Evolutionary conservation across 73 alveolate genomes (phyloP), one percentile per base, ranked within the genome.

Genomic region (Tetrahymena borealis): DNA sequence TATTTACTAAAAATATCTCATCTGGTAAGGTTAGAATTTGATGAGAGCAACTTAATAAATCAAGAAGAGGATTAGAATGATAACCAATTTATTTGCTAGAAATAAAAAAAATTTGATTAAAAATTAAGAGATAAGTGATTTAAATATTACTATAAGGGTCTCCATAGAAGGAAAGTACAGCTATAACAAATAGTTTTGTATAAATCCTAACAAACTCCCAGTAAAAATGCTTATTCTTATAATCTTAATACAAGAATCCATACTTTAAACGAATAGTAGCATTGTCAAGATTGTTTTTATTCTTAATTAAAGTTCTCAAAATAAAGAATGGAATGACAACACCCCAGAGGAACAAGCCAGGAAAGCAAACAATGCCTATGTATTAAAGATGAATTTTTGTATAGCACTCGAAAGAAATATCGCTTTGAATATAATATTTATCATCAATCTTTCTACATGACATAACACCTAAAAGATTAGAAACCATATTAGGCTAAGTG

Each of bases 401-500:
- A 77, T 78, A 41, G 31, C 90, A 92, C 40, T 40, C 60, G 38
- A 78, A 92, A 7, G 95, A 79, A 8, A 92, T 91, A 92, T 92
- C 90, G 3, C 95, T 91, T 78, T 78, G 24, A 37, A 92, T 79
- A 90, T 91, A 92, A 15, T 10, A 38, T 20, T 78, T 78, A n/a
- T 78, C 32, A 11, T 91, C 90, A 11, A 92, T 85, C 18, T 79
- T 18, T 38, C 95, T 92, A 37, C 43, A 92, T 38, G 95, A 92
- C 32, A 78, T 31, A 15, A 92, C 35, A 2, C 92, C 90, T 24
- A 92, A 33, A 38, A 92, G 40, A n/a, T 91, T 91, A n/a, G 90
- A 42, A 0, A 92, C 32, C 32, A 92, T 18, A 38, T 79, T 78
- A 35, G 95, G 95, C 37, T 92, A 38, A 18, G 78, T 78, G 42